These are phyloP conservation scores for Mallotus repandus DNA, from an alignment of 441 rosid genomes.

Conservation along the genomic window DNA sequence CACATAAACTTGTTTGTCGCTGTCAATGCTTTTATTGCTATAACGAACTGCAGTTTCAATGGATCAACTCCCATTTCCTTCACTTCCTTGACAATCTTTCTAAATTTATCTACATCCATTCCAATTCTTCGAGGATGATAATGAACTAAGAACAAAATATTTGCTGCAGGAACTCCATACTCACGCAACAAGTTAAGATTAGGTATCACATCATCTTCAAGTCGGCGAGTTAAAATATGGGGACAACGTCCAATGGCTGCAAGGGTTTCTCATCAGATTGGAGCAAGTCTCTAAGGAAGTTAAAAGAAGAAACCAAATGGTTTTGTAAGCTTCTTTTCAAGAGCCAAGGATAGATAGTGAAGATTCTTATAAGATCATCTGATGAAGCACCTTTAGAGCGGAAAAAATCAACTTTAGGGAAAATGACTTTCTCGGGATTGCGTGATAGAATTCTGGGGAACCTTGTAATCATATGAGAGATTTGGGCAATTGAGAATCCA, in stretches of 20 bases:
- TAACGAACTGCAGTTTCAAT: background rate
- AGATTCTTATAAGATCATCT: slow-evolving; percentile 12
- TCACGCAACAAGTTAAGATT: slow-evolving; percentile 3
- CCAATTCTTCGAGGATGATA: background rate
- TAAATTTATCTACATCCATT: background rate
- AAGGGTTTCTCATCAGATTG: slow-evolving; percentile 12
- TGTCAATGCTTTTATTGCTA: background rate
- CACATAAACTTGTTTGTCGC: background rate
- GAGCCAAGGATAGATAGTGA: background rate
- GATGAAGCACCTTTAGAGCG: slow-evolving; percentile 17
- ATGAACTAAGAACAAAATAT: background rate
- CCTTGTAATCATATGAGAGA: slow-evolving; percentile 5
- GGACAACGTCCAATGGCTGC: background rate
- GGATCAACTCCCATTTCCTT: slow-evolving; percentile 22
- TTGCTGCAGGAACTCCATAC: slow-evolving; percentile 15
- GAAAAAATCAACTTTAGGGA: slow-evolving; percentile 22
- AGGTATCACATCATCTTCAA: background rate
- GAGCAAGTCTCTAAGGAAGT: slow-evolving; percentile 1
- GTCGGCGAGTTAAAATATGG: background rate
- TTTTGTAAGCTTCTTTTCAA: slow-evolving; percentile 5
- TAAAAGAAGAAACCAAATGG: slow-evolving; percentile 5
- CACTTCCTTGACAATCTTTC: background rate
- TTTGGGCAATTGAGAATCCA: slow-evolving; percentile 9
- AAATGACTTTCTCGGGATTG: slow-evolving; percentile 3
- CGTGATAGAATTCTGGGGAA: background rate